Conservation (phyloP, 2,329 filamentous ascomycete genomes). For the Colletotrichum salicis region DNA sequence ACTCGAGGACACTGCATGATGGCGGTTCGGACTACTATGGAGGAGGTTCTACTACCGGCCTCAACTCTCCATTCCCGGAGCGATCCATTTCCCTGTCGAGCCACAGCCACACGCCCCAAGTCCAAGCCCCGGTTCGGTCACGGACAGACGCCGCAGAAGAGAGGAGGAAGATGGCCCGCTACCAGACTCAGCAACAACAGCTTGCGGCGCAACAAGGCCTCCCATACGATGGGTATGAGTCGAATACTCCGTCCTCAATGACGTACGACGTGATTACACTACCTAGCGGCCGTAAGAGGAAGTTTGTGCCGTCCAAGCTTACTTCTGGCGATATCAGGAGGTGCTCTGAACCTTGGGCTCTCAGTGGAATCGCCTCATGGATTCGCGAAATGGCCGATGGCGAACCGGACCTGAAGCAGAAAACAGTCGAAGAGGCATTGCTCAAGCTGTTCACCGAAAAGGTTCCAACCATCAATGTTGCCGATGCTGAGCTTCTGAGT, state of each 20-base stretch:
- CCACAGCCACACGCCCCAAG: slow-evolving; percentile 81
- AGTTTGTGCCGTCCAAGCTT: slow-evolving; percentile 87
- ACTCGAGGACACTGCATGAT: slow-evolving; percentile 52
- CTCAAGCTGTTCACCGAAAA: slow-evolving; percentile 92
- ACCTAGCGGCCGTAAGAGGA: slow-evolving; percentile 80
- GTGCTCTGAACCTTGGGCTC: slow-evolving; percentile 90
- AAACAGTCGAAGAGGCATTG: slow-evolving; percentile 86
- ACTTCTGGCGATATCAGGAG: slow-evolving; percentile 83
- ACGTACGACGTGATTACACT: slow-evolving; percentile 86
- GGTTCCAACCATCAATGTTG: slow-evolving; percentile 97
- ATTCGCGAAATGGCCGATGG: slow-evolving; percentile 90
- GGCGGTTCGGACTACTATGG: slow-evolving; percentile 61
- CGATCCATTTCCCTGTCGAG: slow-evolving; percentile 86
- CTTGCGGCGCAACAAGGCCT: slow-evolving; percentile 61
- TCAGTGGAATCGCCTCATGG: slow-evolving; percentile 89
- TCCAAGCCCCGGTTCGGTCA: slow-evolving; percentile 86
- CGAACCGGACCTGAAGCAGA: slow-evolving; percentile 86
- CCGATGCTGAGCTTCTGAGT: slow-evolving; percentile 90
- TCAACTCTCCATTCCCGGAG: slow-evolving; percentile 61
- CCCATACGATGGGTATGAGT: slow-evolving; percentile 67
- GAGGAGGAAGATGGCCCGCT: slow-evolving; percentile 65
- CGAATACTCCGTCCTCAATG: slow-evolving; percentile 63
- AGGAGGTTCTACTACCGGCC: slow-evolving; percentile 39
- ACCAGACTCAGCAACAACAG: slow-evolving; percentile 64
- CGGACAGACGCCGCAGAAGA: slow-evolving; percentile 91